A percentile compares a stretch with the other conserved stretches of the same genome.
Evolutionary conservation across 2,329 filamentous ascomycete species (phyloP).

Genomic region (Pezicula carpinea): DNA sequence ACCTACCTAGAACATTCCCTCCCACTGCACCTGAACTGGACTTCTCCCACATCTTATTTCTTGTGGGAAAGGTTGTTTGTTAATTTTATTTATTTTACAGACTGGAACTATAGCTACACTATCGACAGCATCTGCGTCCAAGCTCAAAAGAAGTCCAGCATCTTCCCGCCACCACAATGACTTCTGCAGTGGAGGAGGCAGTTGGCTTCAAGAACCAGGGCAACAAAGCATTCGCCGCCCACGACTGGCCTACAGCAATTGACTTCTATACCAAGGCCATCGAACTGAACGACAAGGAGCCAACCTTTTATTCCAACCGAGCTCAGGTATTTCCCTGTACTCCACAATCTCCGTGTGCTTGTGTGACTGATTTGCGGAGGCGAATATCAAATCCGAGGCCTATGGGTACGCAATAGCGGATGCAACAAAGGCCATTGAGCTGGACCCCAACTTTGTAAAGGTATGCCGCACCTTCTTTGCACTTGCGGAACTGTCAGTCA

Average conservation of each 20-base stretch:
- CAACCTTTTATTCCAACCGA: constrained; percentile 89
- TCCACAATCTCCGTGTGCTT: constrained; percentile 29
- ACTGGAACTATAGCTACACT: too few species aligned
- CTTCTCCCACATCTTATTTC: too few species aligned
- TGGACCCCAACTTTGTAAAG: constrained; percentile 87
- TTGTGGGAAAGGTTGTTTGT: too few species aligned
- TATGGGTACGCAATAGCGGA: constrained; percentile 92
- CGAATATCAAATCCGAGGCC: constrained; percentile 90
- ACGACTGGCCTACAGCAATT: constrained; percentile 81
- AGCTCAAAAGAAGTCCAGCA: neutral
- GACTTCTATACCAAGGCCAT: constrained; percentile 87
- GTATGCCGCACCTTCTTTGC: constrained; percentile 38
- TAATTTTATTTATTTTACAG: too few species aligned
- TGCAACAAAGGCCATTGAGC: constrained; percentile 83
- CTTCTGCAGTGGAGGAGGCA: constrained; percentile 55
- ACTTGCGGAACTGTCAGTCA: too few species aligned
- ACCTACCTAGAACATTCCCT: neutral
- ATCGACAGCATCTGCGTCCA: neutral
- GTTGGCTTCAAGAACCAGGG: constrained; percentile 86
- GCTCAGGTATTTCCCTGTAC: constrained; percentile 66
- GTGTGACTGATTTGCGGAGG: constrained; percentile 56
- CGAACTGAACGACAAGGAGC: constrained; percentile 73
- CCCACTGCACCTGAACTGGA: neutral
- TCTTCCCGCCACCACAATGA: constrained; percentile 15
- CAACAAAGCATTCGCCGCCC: constrained; percentile 84